Evolutionary conservation across 768 basidiomycete genomes (phyloP).

Genomic region (Guyanaporus albipodus): DNA sequence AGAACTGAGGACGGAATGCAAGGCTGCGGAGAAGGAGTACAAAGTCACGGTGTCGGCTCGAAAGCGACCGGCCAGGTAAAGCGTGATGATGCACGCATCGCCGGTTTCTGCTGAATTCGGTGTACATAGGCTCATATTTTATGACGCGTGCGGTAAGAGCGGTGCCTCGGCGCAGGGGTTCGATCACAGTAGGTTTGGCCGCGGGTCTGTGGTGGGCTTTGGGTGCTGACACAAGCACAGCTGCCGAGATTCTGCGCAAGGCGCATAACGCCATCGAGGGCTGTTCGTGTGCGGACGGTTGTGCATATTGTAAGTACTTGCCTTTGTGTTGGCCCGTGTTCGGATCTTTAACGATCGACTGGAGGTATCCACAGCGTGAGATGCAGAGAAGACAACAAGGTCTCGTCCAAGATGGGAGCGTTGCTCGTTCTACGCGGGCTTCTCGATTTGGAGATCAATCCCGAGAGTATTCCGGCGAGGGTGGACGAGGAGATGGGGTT

Average conservation of each 20-base stretch:
- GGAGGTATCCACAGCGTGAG: constrained; percentile 61
- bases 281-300: constrained; percentile 70
- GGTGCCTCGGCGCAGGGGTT: constrained; percentile 77
- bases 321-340: not conserved
- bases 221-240: constrained; percentile 32
- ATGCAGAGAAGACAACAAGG: constrained; percentile 71
- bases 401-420: constrained; percentile 75
- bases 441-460: constrained; percentile 43
- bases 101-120: not conserved
- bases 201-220: not conserved
- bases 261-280: constrained; percentile 53
- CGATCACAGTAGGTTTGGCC: constrained; percentile 57
- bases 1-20: constrained; percentile 82
- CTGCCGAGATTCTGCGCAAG: constrained; percentile 50
- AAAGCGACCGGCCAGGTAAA: constrained; percentile 56
- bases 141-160: constrained; percentile 67
- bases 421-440: constrained; percentile 59
- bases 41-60: constrained; percentile 45
- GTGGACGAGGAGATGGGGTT: constrained; percentile 27
- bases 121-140: constrained; percentile 66
- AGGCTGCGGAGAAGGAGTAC: constrained; percentile 72
- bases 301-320: constrained; percentile 53
- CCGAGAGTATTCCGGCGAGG: constrained; percentile 35
- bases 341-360: not conserved
- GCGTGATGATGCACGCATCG: not conserved